Conservation (phyloP, 352 stramenopile species). For the Globisporangium barbulae region DNA sequence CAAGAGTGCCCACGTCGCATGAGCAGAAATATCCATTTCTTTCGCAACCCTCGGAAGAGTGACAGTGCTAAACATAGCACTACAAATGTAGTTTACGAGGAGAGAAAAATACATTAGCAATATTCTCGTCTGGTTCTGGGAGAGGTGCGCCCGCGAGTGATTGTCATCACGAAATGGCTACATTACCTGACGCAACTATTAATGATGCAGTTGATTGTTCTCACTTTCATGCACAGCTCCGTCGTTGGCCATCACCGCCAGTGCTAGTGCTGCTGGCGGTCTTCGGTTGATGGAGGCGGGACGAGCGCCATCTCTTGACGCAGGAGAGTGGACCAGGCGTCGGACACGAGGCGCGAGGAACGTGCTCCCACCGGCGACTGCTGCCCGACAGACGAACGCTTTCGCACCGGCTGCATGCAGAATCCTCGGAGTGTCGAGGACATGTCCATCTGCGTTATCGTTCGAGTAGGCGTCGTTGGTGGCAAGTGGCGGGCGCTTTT, state of each 20-base stretch:
- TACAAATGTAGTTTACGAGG: not conserved
- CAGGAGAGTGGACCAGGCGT: constrained; percentile 40
- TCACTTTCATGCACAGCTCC: not conserved
- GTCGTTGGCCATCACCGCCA: not conserved
- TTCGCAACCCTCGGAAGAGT: no score
- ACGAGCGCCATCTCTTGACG: constrained; percentile 22
- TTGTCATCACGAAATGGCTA: not conserved
- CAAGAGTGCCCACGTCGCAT: no score
- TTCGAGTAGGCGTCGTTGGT: constrained; percentile 5
- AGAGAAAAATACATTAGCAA: not conserved
- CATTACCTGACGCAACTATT: not conserved
- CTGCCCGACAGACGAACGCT: constrained; percentile 6
- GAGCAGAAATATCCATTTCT: no score
- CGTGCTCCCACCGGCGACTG: constrained; percentile 18
- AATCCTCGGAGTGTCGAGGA: constrained; percentile 27
- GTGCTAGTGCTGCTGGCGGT: not conserved
- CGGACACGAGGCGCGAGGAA: constrained; percentile 15
- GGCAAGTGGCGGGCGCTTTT: constrained; percentile 10
- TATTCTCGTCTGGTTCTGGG: no score
- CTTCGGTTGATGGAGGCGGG: not conserved
- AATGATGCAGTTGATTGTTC: not conserved
- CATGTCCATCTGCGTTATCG: constrained; percentile 10
- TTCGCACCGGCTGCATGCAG: constrained; percentile 21
- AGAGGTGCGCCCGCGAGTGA: not conserved
- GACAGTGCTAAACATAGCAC: not conserved